Percentiles rank a stretch among this genome's conserved stretches.
These are phyloP conservation scores for Boletus barrowsii DNA, from an alignment of 768 basidiomycete genomes.

Conservation along the genomic window DNA sequence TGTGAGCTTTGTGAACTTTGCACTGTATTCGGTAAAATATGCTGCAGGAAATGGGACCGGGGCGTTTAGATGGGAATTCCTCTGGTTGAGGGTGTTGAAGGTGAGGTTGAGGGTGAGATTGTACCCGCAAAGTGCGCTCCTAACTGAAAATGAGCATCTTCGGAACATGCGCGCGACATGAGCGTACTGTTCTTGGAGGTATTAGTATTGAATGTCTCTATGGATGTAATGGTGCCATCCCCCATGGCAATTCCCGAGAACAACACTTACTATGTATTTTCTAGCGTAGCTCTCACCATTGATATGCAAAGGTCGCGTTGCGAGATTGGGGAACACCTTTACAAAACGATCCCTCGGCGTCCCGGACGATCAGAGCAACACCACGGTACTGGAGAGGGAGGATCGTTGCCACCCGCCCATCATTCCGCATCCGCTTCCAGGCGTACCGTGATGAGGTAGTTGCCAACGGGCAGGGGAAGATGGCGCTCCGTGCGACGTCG, in stretches of 20 bases:
- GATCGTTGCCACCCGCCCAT: not conserved
- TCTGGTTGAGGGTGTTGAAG: conserved; percentile 65
- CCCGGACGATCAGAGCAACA: too few species aligned
- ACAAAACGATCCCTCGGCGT: conserved; percentile 37
- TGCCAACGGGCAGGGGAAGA: too few species aligned
- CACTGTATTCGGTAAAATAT: not conserved
- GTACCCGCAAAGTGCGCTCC: conserved; percentile 60
- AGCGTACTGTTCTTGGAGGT: conserved; percentile 64
- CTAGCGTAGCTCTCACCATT: conserved; percentile 77
- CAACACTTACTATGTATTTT: conserved; percentile 52
- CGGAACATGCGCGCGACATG: not conserved
- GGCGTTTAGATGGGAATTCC: conserved; percentile 39
- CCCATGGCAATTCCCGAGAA: conserved; percentile 66
- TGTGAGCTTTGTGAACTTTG: conserved; percentile 11
- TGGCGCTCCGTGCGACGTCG: too few species aligned
- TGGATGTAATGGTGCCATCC: conserved; percentile 55
- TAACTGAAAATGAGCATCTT: conserved; percentile 23
- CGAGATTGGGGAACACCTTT: conserved; percentile 67
- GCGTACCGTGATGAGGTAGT: too few species aligned
- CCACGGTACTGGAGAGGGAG: conserved; percentile 34
- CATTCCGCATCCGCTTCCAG: too few species aligned
- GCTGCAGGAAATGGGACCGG: not conserved
- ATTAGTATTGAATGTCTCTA: conserved; percentile 50
- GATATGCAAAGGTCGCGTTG: conserved; percentile 62
- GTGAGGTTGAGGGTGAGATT: conserved; percentile 62